A percentile compares a stretch with the other conserved stretches of the same genome.
phyloP scores from a whole-genome alignment of 2,329 filamentous ascomycete genomes.

The Delphinella strobiligena region DNA sequence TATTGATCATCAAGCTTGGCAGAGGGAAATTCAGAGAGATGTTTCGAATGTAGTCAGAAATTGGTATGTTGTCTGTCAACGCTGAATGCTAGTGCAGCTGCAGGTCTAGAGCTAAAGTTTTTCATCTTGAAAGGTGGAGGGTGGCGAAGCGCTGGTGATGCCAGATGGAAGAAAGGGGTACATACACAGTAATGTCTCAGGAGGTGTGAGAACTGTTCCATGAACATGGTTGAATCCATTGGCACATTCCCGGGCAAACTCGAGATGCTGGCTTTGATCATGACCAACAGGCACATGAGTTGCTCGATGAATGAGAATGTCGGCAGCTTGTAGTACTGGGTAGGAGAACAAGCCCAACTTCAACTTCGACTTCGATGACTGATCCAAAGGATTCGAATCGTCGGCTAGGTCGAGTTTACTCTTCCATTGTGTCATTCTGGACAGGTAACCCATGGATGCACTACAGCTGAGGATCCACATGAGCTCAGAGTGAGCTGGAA shows the following conservation, averaged over 20 bases:
- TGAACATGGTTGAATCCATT: conserved; percentile 76
- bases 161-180: neutral
- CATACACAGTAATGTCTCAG: conserved; percentile 61
- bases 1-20: no score
- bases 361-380: conserved; percentile 41
- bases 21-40: no score
- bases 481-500: conserved; percentile 70
- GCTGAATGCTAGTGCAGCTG: neutral
- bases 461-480: conserved; percentile 96
- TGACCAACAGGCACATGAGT: conserved; percentile 96
- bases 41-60: no score
- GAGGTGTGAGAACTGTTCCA: conserved; percentile 49
- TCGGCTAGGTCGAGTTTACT: conserved; percentile 60
- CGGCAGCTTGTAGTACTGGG: conserved; percentile 53
- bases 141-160: neutral
- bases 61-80: conserved; percentile 1
- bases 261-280: conserved; percentile 86
- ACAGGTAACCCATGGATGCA: conserved; percentile 85
- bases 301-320: conserved; percentile 52
- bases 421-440: conserved; percentile 99
- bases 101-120: neutral
- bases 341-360: conserved; percentile 93
- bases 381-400: conserved; percentile 45
- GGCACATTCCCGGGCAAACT: conserved; percentile 79
- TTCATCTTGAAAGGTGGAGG: neutral